Evolutionary conservation across 192 early-diverging fungal species (phyloP).

Genomic region (Entomortierella parvispora): DNA sequence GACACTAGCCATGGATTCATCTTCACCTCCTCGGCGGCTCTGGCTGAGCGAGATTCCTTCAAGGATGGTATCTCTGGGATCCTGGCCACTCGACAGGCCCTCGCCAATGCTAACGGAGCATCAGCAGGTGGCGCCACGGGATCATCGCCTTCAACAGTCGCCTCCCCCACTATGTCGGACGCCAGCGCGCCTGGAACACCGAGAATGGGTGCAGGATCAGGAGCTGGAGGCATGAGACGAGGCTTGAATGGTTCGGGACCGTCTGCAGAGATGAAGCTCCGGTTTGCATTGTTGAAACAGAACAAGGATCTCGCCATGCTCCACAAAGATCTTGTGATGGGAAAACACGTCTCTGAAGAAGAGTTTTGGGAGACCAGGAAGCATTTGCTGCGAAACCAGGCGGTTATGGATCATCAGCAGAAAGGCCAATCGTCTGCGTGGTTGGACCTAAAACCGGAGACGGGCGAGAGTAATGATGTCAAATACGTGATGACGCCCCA

Average conservation of each 20-base stretch:
- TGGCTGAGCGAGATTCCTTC: constrained; percentile 57
- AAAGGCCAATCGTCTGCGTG: constrained; percentile 83
- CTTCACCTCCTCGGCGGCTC: constrained; percentile 57
- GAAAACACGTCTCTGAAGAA: constrained; percentile 83
- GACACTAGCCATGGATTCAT: constrained; percentile 53
- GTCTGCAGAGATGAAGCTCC: constrained; percentile 66
- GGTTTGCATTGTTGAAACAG: constrained; percentile 70
- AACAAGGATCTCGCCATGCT: constrained; percentile 75
- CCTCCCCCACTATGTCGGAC: constrained; percentile 18
- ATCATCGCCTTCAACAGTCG: constrained; percentile 10
- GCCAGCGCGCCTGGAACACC: constrained; percentile 53
- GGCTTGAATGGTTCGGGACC: constrained; percentile 47
- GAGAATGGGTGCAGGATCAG: constrained; percentile 13
- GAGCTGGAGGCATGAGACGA: constrained; percentile 14
- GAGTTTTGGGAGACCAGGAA: constrained; percentile 94
- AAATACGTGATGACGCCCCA: constrained; percentile 92
- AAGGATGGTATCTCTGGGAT: constrained; percentile 59
- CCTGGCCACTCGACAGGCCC: constrained; percentile 35
- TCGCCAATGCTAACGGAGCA: constrained; percentile 6
- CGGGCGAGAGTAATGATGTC: constrained; percentile 79
- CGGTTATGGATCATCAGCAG: constrained; percentile 74
- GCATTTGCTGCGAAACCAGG: constrained; percentile 78
- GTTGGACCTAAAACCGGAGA: constrained; percentile 71
- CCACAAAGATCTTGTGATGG: constrained; percentile 82
- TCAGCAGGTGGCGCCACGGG: constrained; percentile 9